phyloP scores from a whole-genome alignment of 2,329 filamentous ascomycete species.

The Ceratocystis ficicola region DNA sequence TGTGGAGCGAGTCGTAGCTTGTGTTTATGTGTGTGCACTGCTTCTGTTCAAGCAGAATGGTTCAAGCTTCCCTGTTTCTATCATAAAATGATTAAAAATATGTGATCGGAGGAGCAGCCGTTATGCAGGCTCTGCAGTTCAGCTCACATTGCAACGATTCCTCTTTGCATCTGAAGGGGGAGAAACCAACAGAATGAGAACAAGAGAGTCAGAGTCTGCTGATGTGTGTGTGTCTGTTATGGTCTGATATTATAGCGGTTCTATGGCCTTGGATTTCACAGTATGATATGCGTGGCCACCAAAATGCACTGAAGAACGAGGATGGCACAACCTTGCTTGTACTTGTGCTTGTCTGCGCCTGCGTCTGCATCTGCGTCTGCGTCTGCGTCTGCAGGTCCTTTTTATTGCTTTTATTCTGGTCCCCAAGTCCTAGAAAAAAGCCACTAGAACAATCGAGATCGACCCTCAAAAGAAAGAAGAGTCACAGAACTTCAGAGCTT shows the following conservation, averaged over 20 bases:
- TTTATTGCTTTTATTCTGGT: no score
- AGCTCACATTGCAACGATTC: constrained; percentile 5
- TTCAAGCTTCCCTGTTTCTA: constrained; percentile 1
- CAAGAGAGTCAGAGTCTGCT: not conserved
- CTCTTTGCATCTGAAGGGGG: not conserved
- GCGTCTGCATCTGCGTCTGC: not conserved
- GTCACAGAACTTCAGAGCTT: constrained; percentile 3
- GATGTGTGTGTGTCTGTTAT: not conserved
- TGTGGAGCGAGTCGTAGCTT: not conserved
- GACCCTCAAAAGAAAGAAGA: not conserved
- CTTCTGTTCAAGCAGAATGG: not conserved
- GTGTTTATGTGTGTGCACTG: not conserved
- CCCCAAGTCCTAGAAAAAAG: not conserved
- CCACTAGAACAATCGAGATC: constrained; percentile 9
- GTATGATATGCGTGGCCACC: no score
- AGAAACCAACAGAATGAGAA: not conserved
- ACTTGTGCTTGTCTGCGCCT: no score
- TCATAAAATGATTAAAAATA: constrained; percentile 11
- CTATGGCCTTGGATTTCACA: no score
- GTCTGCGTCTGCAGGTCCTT: not conserved
- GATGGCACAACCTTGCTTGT: no score
- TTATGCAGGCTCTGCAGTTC: constrained; percentile 6
- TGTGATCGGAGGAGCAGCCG: not conserved
- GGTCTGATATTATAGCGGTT: not conserved
- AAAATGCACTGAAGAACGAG: no score